Base-by-base conservation (phyloP, 2,329 filamentous ascomycete genomes). In the Fusarium ambrosium region DNA sequence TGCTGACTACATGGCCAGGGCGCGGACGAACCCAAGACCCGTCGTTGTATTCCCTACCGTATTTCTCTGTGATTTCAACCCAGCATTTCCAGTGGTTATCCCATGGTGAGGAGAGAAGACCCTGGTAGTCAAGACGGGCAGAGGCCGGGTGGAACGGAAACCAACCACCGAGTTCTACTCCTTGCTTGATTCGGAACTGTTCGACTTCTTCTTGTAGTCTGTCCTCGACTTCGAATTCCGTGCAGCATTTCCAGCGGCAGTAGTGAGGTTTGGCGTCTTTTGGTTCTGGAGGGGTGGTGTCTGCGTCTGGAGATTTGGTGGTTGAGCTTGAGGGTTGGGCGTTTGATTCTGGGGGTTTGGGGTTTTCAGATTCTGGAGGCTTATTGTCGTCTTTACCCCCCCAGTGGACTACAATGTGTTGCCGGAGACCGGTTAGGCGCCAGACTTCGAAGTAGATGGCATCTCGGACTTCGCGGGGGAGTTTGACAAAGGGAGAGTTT, bases 401-500 rank as follows among this genome's bases (percentile, higher is more conserved):
- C 27, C 48, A 53, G 41, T 74, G 72, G 16, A 37, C 64, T 1
- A 73, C 11, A n/a, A 74, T 69, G 51, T 74, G 68, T 37, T 73
- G 72, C 24, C 64, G 68, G 8, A 66, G 62, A 13, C 70, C 68
- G 36, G 4, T 22, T 16, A 60, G 36, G 34, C 68, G 64, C 72
- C 72, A 74, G 45, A 71, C 4, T 29, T 74, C 51, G 32, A 68
- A 41, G 53, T 74, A 74, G 39, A 74, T 64, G 22, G 68, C 64
- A 39, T 71, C 70, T 4, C 67, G 72, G n/a, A 73, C 48, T 34
- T 72, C 70, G 34, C 58, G 37, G 24, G 68, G 72, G 27, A 74
- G 45, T 39, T 56, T 55, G 37, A 67, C 13, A 29, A 73, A 59
- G 1, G 55, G 32, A 4, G 70, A 70, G 2, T 73, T 36, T 13